Base-by-base conservation (phyloP, 1,284 basidiomycete genomes). In the Xanthoconium separans region DNA sequence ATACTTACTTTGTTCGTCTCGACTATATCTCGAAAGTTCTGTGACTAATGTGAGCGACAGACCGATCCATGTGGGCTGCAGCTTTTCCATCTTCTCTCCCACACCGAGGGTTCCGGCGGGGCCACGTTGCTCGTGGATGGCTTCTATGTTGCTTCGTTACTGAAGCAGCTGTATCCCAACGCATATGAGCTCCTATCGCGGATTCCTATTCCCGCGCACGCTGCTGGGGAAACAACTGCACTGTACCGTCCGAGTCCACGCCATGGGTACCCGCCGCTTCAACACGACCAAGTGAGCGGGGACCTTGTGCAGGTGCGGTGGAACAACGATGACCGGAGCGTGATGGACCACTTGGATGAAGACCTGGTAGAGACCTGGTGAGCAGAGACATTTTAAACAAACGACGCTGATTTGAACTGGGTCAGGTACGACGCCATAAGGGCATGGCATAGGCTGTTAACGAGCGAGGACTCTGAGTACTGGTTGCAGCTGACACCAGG, bases 311-410 rank as follows among this genome's bases (percentile, higher is more conserved):
- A 93, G 59, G 87, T 98, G 13, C 75, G 95, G 41, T 98, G 95
- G 91, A 99, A 98, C 68, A 96, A 95, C 57, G 92, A 96, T 63
- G 96, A 99, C 70, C 77, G 96, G 45, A 93, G 91, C 57, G 87
- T 88, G 0, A 79, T 96, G 78, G 77, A 74, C 58, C 72, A 79
- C 64, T 54, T 93, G 62, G 77, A 77, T 9, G 73, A 83, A 0
- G 75, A 76, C 9, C 65, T 83, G 54, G 81, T 95, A 3, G 85
- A 89, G 61, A 75, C 79, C 47, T 95, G 91, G 91, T 87, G 63
- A 46, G 80, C 60, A 3, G n/a, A 2, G 39, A 5, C 0, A 40
- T 3, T 12, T 11, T 29, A 5, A 37, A 18, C 7, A 50, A 24
- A 18, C 45, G 12, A 6, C 9, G 41, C 41, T 66, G 50, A 63